A percentile compares a stretch with the other conserved stretches of the same genome.
phyloP scores from a whole-genome alignment of 768 basidiomycete species.

The Hericium rajendrae region DNA sequence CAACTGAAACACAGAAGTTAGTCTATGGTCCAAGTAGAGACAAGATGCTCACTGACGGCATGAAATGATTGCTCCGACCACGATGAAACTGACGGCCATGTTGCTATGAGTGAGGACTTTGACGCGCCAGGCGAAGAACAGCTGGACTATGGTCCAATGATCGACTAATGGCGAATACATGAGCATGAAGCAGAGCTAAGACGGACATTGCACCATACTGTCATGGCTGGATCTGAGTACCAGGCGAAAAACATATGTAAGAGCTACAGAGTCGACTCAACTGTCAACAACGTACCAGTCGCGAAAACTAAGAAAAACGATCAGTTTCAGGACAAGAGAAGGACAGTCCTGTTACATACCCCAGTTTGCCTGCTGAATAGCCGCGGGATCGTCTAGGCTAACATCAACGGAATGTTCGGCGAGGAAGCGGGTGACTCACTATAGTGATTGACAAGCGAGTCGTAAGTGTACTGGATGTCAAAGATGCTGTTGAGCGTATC shows the following conservation, averaged over 20 bases:
- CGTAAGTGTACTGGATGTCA: slow-evolving; percentile 4
- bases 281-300: neutral
- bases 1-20: slow-evolving; percentile 3
- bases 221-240: slow-evolving; percentile 4
- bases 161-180: neutral
- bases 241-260: neutral
- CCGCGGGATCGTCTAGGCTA: slow-evolving; percentile 1
- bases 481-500: slow-evolving; percentile 9
- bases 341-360: neutral
- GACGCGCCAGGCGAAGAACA: slow-evolving; percentile 10
- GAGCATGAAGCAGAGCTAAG: neutral
- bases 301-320: slow-evolving; percentile 1
- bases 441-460: slow-evolving; percentile 6
- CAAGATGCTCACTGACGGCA: slow-evolving; percentile 1
- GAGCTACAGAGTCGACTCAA: neutral
- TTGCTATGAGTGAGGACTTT: slow-evolving; percentile 2
- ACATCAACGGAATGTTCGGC: neutral
- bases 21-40: neutral
- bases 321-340: neutral
- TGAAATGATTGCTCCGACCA: neutral
- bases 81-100: neutral
- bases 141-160: slow-evolving; percentile 6
- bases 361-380: slow-evolving; percentile 5
- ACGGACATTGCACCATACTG: neutral
- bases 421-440: neutral